Evolutionary conservation across 768 basidiomycete genomes (phyloP).

Genomic region (Xanthoconium stramineum): DNA sequence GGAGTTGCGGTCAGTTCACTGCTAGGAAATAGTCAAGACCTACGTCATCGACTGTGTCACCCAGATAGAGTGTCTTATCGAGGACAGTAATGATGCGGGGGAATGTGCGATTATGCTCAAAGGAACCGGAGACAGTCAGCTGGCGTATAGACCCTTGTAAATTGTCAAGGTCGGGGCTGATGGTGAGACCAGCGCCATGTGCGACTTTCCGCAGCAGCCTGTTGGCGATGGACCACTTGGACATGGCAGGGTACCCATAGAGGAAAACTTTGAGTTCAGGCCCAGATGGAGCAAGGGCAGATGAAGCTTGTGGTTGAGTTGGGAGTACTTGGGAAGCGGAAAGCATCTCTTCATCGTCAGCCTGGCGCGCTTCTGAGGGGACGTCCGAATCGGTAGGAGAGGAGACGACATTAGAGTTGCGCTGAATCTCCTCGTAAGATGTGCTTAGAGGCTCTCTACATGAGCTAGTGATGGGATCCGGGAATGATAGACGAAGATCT

Average conservation of each 20-base stretch:
- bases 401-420: constrained; percentile 34
- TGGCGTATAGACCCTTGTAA: constrained; percentile 22
- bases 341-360: constrained; percentile 34
- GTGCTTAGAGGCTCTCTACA: constrained; percentile 54
- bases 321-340: constrained; percentile 22
- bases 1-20: constrained; percentile 29
- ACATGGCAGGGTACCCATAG: constrained; percentile 58
- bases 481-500: constrained; percentile 78
- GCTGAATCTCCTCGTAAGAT: constrained; percentile 53
- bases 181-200: constrained; percentile 32
- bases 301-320: constrained; percentile 31
- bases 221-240: constrained; percentile 62
- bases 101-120: constrained; percentile 24
- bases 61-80: constrained; percentile 32
- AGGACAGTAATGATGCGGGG: constrained; percentile 36
- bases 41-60: constrained; percentile 25
- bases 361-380: constrained; percentile 11
- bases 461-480: constrained; percentile 76
- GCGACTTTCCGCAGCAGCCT: constrained; percentile 56
- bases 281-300: constrained; percentile 24
- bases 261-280: constrained; percentile 58
- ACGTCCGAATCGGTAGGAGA: constrained; percentile 18
- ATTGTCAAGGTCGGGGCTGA: constrained; percentile 19
- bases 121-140: constrained; percentile 27
- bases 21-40: constrained; percentile 19